phyloP scores from a whole-genome alignment of 441 rosid genomes.

The Brassica hybrid region DNA sequence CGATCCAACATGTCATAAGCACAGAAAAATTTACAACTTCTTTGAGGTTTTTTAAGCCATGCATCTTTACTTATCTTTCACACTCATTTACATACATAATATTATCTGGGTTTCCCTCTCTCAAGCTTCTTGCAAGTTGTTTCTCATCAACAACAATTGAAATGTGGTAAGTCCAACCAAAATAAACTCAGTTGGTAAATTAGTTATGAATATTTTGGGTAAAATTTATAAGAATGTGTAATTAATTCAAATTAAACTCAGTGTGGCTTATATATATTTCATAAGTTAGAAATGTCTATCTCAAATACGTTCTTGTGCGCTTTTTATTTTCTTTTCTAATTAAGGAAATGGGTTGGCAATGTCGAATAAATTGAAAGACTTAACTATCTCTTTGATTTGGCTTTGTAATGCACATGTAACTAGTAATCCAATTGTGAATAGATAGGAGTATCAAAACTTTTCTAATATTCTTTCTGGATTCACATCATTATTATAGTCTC shows the following conservation, averaged over 20 bases:
- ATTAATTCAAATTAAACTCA: background rate
- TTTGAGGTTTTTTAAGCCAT: constrained; percentile 1
- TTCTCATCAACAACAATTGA: constrained; percentile 11
- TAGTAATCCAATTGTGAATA: background rate
- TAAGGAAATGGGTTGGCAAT: background rate
- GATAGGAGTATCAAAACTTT: background rate
- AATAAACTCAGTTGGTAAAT: background rate
- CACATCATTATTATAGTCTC: background rate
- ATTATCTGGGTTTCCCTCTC: constrained; percentile 5
- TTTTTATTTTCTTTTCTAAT: background rate
- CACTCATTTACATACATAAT: background rate
- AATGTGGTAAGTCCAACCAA: constrained; percentile 24
- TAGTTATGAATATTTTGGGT: background rate
- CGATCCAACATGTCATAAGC: constrained; percentile 18
- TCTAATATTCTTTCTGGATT: background rate
- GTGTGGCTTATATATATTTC: background rate
- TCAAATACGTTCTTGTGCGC: background rate
- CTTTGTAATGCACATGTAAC: no score
- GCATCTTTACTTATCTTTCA: constrained; percentile 16
- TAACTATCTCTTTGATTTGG: background rate
- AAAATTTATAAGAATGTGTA: background rate
- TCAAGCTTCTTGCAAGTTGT: constrained; percentile 20
- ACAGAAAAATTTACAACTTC: background rate
- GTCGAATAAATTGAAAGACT: background rate
- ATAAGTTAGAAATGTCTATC: background rate